Conservation (phyloP, 2,329 filamentous ascomycete genomes). For the Gliomastix tumulicola region DNA sequence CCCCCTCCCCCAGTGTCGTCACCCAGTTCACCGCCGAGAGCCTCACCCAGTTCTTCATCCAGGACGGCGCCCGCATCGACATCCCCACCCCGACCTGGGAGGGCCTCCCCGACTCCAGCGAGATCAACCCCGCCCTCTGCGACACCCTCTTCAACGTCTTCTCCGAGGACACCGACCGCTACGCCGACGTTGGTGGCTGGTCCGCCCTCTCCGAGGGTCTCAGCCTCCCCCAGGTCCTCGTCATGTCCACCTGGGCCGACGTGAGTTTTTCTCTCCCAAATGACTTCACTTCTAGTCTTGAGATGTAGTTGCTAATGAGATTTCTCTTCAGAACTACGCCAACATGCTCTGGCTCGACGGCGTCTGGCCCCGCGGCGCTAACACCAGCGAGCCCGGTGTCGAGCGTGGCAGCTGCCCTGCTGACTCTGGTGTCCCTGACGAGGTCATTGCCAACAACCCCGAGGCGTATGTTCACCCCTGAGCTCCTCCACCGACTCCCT, state of each 20-base stretch:
- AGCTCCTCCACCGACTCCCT: neutral
- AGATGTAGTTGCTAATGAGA: neutral
- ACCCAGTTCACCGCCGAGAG: slow-evolving; percentile 47
- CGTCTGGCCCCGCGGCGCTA: slow-evolving; percentile 37
- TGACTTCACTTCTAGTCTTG: neutral
- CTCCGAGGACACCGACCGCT: slow-evolving; percentile 39
- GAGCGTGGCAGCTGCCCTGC: slow-evolving; percentile 14
- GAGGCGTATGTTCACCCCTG: slow-evolving; percentile 7
- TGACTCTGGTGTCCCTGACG: slow-evolving; percentile 14
- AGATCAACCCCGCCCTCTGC: slow-evolving; percentile 52
- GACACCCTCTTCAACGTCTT: slow-evolving; percentile 47
- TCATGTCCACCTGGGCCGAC: slow-evolving; percentile 50
- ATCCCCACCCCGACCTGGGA: slow-evolving; percentile 39
- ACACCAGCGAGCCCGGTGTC: slow-evolving; percentile 12
- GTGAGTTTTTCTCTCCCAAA: slow-evolving; percentile 13
- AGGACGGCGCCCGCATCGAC: slow-evolving; percentile 48
- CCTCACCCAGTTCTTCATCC: slow-evolving; percentile 55
- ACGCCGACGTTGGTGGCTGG: slow-evolving; percentile 48
- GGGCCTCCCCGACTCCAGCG: slow-evolving; percentile 53
- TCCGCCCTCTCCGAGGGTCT: slow-evolving; percentile 47
- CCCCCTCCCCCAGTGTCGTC: slow-evolving; percentile 37
- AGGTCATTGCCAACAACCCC: slow-evolving; percentile 10
- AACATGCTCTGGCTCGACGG: slow-evolving; percentile 68
- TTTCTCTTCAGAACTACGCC: slow-evolving; percentile 33
- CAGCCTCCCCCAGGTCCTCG: slow-evolving; percentile 53